Evolutionary conservation across 768 basidiomycete genomes (phyloP), one percentile per base, ranked within the genome.

Genomic region (Udeniomyces megalosporus): DNA sequence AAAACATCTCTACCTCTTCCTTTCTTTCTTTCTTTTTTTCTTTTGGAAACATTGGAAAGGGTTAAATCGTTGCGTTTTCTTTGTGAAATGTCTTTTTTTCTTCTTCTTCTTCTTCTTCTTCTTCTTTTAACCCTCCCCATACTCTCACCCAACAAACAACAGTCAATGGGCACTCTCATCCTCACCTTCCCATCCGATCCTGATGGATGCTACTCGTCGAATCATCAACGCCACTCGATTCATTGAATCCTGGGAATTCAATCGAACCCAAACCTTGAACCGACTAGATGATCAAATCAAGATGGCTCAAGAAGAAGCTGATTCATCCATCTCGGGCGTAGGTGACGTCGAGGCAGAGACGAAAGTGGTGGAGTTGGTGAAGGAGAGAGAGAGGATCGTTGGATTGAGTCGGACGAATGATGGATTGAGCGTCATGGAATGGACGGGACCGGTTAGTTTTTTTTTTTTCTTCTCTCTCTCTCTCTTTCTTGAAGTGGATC

Each of bases 121-220:
- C 10, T 8, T 42, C 38, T 42, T 8, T 42, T 17, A 17, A 8
- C 38, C n/a, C 8, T 17, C 38, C 38, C 17, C 38, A 42, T 17
- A 8, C 38, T 42, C 8, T 42, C 38, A 17, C 17, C 38, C 10
- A 42, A 8, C 38, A 17, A 8, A 42, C 38, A 42, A 42, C 61
- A 71, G 70, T 56, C 72, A 73, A 53, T 73, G 73, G 73, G 70
- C 71, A 6, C 60, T 74, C n/a, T 68, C 68, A 2, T 68, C 67
- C 7, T 62, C 69, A 11, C 68, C 70, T 4, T 50, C 63, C 24
- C 73, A 74, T 62, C 73, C 73, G 1, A 70, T 74, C 55, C 66
- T 71, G 45, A 42, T 74, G 24, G 72, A 73, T 54, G 69, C 69
- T 4, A 68, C 66, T 1, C 38, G 70, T 22, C 38, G 71, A 26